A percentile compares a stretch with the other conserved stretches of the same genome.
These are phyloP conservation scores for Pichia terricola DNA, from an alignment of 1,139 yeast genomes.

Conservation along the genomic window DNA sequence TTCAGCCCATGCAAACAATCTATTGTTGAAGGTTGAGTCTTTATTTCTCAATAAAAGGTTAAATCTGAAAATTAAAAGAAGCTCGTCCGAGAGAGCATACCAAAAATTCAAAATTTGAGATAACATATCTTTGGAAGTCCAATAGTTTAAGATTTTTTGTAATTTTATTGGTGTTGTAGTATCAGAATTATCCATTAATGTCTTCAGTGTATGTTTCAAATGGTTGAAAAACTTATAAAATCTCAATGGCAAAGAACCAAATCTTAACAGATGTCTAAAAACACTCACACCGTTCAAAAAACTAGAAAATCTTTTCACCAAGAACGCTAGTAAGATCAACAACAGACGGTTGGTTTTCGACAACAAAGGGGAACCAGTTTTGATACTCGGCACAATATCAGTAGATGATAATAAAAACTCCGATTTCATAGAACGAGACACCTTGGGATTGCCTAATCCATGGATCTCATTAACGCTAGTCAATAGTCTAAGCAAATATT, in stretches of 20 bases:
- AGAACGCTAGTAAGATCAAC: constrained; percentile 12
- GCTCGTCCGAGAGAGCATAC: constrained; percentile 56
- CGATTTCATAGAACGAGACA: not conserved
- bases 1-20: constrained; percentile 10
- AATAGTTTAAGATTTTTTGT: constrained; percentile 18
- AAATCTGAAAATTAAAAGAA: constrained; percentile 43
- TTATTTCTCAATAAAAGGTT: constrained; percentile 35
- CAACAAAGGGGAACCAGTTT: not conserved
- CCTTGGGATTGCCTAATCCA: constrained; percentile 6
- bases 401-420: not conserved
- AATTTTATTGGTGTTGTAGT: constrained; percentile 14
- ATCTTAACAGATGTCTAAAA: constrained; percentile 61
- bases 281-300: constrained; percentile 43
- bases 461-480: constrained; percentile 4
- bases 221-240: constrained; percentile 22
- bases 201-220: constrained; percentile 9
- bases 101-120: constrained; percentile 45
- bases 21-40: constrained; percentile 13
- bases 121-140: constrained; percentile 35
- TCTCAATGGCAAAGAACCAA: constrained; percentile 65
- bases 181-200: constrained; percentile 6
- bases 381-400: not conserved
- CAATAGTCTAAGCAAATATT: constrained; percentile 40
- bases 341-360: constrained; percentile 1
- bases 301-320: constrained; percentile 33